Evolutionary conservation across 2,329 filamentous ascomycete species (phyloP).

Genomic region (Talaromyces sp.): DNA sequence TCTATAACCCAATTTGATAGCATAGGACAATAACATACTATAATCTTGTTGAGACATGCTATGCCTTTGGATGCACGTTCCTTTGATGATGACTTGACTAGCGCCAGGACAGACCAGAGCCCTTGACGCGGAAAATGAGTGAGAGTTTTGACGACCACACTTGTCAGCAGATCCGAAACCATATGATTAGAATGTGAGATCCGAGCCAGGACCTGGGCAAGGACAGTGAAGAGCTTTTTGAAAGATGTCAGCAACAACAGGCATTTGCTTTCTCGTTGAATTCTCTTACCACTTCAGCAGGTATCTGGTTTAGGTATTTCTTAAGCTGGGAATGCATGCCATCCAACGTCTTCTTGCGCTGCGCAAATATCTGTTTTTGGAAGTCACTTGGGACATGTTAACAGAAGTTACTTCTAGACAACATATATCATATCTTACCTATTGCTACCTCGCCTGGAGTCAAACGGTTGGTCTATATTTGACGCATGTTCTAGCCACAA

Average conservation of each 20-base stretch:
- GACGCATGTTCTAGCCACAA: conserved; percentile 90
- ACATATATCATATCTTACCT: conserved; percentile 26
- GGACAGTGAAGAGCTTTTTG: conserved; percentile 50
- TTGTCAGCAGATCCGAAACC: conserved; percentile 70
- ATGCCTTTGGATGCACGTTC: conserved; percentile 58
- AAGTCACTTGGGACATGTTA: conserved; percentile 31
- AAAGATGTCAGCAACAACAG: conserved; percentile 17
- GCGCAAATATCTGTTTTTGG: conserved; percentile 40
- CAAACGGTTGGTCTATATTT: conserved; percentile 58
- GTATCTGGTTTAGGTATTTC: conserved; percentile 63
- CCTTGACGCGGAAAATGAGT: conserved; percentile 83
- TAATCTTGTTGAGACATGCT: conserved; percentile 36
- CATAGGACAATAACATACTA: conserved; percentile 18
- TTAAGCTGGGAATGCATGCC: conserved; percentile 68
- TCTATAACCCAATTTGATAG: not conserved
- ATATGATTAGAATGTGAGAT: conserved; percentile 79
- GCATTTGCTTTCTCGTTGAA: not conserved
- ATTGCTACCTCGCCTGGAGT: conserved; percentile 45
- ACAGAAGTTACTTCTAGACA: conserved; percentile 7
- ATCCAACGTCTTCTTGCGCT: conserved; percentile 60
- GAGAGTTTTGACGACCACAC: conserved; percentile 83
- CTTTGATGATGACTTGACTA: conserved; percentile 72
- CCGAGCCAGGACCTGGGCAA: conserved; percentile 92
- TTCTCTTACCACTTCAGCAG: conserved; percentile 38
- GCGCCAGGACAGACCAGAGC: conserved; percentile 82